phyloP scores from a whole-genome alignment of 768 basidiomycete genomes.

The Strobilomyces dryophilus region DNA sequence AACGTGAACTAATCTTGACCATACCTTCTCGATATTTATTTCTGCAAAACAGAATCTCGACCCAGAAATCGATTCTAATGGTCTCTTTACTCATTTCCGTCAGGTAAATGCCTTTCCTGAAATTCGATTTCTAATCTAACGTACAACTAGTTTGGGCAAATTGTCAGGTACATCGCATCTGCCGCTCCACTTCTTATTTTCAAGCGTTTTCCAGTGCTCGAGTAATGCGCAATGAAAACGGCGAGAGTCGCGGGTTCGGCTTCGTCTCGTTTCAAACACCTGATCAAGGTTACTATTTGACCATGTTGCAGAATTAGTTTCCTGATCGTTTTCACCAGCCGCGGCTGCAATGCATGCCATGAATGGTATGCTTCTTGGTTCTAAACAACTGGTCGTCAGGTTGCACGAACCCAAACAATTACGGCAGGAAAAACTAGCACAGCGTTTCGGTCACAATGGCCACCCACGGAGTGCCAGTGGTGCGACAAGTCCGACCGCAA shows the following conservation, averaged over 20 bases:
- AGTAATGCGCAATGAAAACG: slow-evolving; percentile 84
- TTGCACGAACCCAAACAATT: slow-evolving; percentile 89
- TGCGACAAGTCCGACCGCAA: slow-evolving; percentile 79
- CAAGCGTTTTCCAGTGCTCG: slow-evolving; percentile 57
- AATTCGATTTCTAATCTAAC: slow-evolving; percentile 14
- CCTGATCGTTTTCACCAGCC: slow-evolving; percentile 41
- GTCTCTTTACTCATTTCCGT: slow-evolving; percentile 78
- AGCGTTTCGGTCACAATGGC: slow-evolving; percentile 74
- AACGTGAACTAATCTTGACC: slow-evolving; percentile 9
- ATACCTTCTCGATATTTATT: background rate
- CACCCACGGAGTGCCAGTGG: slow-evolving; percentile 80
- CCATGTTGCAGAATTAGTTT: background rate
- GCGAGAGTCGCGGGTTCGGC: slow-evolving; percentile 83
- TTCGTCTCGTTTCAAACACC: slow-evolving; percentile 87
- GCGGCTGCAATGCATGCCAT: slow-evolving; percentile 69
- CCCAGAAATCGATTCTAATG: slow-evolving; percentile 80
- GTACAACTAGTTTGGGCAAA: slow-evolving; percentile 68
- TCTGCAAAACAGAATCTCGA: slow-evolving; percentile 64
- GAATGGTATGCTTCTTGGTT: slow-evolving; percentile 71
- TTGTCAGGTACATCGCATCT: slow-evolving; percentile 62
- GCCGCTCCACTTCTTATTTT: background rate
- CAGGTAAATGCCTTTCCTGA: slow-evolving; percentile 39
- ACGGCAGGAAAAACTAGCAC: slow-evolving; percentile 85
- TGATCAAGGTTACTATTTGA: slow-evolving; percentile 57
- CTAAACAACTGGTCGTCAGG: slow-evolving; percentile 79